Base-by-base conservation (phyloP, 805 yeast genomes). In the Sungouiella blattae region DNA sequence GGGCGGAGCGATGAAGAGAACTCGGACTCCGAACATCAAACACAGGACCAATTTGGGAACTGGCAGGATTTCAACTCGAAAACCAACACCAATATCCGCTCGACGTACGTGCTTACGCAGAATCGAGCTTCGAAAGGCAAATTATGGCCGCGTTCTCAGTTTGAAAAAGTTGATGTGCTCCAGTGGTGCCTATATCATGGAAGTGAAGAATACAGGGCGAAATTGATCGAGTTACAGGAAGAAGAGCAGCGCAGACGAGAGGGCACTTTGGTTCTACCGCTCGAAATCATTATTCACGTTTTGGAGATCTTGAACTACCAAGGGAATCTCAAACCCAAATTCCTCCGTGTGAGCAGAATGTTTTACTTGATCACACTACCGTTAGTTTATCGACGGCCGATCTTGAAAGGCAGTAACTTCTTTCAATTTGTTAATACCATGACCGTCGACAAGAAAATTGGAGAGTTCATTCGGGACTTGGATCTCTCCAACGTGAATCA, bases 401-500 rank as follows among this genome's bases (percentile, higher is more conserved):
- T 37, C 1, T 66, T 91, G 30, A 67, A 69, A 31, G 78, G 93
- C 4, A 65, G 69, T 35, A 89, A 88, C 56, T 89, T 87, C 53
- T 62, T 65, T 39, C 56, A 59, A 17, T 93, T 91, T 62, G 91
- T 88, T 28, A 86, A 83, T 6, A 63, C 87, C 0, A 67, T 85
- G 22, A 64, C 80, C 17, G 47, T 60, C 37, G 73, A 72, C 55
- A 71, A 71, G 43, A 53, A 52, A 18, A 58, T 78, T 26, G 91
- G 89, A 3, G 60, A 69, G 8, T 52, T 73, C 37, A 93, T 93
- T 11, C 69, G 67, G 35, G 69, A 67, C 11, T 67, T 93, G 27
- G 93, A 93, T 53, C 66, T 93, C 24, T 74, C 95, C 7, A 71
- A 76, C 28, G 87, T 89, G 31, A 78, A 88, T 41, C 98, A 93